A percentile compares a stretch with the other conserved stretches of the same genome.
phyloP scores from a whole-genome alignment of 768 basidiomycete genomes.

The Leucocoprinus birnbaumii region DNA sequence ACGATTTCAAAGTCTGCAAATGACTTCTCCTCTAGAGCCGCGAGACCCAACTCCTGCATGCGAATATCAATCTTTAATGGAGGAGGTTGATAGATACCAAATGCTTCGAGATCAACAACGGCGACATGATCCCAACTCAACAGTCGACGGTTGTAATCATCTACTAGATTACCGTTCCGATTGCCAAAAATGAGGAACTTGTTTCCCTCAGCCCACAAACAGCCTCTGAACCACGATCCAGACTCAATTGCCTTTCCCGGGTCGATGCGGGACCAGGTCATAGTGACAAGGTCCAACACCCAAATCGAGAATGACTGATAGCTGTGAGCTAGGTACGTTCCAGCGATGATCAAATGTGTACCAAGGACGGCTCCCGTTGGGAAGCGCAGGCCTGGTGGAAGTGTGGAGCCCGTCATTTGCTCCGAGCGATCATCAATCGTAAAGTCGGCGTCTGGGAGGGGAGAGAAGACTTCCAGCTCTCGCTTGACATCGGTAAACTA shows the following conservation, averaged over 20 bases:
- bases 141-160: constrained; percentile 89
- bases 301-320: constrained; percentile 96
- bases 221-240: constrained; percentile 95
- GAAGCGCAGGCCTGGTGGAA: constrained; percentile 94
- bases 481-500: constrained; percentile 95
- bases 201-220: constrained; percentile 82
- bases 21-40: constrained; percentile 75
- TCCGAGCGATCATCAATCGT: constrained; percentile 77
- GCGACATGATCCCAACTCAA: constrained; percentile 92
- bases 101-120: constrained; percentile 88
- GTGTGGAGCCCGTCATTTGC: constrained; percentile 75
- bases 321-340: constrained; percentile 92
- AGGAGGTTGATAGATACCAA: constrained; percentile 93
- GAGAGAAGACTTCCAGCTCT: constrained; percentile 90
- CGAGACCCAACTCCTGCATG: constrained; percentile 84
- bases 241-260: constrained; percentile 80
- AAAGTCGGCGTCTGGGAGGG: constrained; percentile 73
- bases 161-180: constrained; percentile 80
- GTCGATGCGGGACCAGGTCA: constrained; percentile 88
- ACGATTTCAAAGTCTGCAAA: constrained; percentile 91
- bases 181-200: constrained; percentile 92
- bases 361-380: constrained; percentile 93
- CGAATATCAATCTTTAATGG: constrained; percentile 57
- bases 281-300: constrained; percentile 82
- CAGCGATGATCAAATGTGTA: constrained; percentile 88